Evolutionary conservation across 2,329 filamentous ascomycete species (phyloP).

Genomic region (Alternaria novae-zelandiae): DNA sequence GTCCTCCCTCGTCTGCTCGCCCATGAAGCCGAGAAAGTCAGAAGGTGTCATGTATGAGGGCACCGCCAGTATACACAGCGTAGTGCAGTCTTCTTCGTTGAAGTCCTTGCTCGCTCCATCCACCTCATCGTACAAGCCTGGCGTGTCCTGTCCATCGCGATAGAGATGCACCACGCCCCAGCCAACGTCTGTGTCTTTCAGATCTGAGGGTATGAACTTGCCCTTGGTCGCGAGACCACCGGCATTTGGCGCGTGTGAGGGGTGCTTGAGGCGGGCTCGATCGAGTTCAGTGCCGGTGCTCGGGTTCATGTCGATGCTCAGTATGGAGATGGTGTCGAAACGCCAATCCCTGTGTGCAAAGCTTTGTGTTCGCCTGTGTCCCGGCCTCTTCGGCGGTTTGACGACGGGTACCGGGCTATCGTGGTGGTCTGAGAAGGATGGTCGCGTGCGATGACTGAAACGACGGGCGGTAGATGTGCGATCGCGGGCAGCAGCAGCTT

Average conservation of each 20-base stretch:
- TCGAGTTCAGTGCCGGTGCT: slow-evolving; percentile 40
- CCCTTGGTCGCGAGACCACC: slow-evolving; percentile 81
- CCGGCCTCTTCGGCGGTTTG: slow-evolving; percentile 44
- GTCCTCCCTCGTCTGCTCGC: slow-evolving; percentile 81
- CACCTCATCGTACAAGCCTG: slow-evolving; percentile 62
- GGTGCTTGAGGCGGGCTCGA: slow-evolving; percentile 47
- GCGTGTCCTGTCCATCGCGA: slow-evolving; percentile 78
- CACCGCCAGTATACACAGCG: slow-evolving; percentile 90
- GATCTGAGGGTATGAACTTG: slow-evolving; percentile 73
- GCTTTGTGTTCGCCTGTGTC: slow-evolving; percentile 31
- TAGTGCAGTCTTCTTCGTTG: slow-evolving; percentile 75
- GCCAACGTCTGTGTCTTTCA: slow-evolving; percentile 76
- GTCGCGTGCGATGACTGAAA: slow-evolving; percentile 43
- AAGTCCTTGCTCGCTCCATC: slow-evolving; percentile 42
- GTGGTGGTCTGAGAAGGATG: slow-evolving; percentile 45
- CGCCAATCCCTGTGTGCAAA: slow-evolving; percentile 71
- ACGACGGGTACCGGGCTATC: slow-evolving; percentile 44
- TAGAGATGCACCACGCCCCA: slow-evolving; percentile 97
- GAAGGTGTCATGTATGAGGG: slow-evolving; percentile 91
- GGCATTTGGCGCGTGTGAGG: slow-evolving; percentile 50
- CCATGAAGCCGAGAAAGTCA: slow-evolving; percentile 90
- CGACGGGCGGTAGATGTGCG: slow-evolving; percentile 29
- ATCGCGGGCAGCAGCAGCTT: slow-evolving; percentile 18
- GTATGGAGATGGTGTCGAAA: slow-evolving; percentile 77
- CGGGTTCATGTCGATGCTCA: slow-evolving; percentile 76